Conservation (phyloP, 2,329 filamentous ascomycete genomes). For the Penicillium decumbens region DNA sequence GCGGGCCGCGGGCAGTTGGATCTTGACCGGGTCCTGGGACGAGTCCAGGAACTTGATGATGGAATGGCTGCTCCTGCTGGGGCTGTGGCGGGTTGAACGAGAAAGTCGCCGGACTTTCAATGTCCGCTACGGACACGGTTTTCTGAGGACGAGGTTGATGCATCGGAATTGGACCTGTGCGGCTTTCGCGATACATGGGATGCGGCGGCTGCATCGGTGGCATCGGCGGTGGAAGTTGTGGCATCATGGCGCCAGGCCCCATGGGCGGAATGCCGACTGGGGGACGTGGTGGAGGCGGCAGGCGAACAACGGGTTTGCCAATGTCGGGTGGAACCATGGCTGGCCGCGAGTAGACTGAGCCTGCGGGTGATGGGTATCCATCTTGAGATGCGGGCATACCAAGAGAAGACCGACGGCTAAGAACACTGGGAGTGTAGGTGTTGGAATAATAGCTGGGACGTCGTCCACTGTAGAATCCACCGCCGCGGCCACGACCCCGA, state of each 20-base stretch:
- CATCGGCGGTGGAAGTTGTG: slow-evolving; percentile 11
- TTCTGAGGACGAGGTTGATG: slow-evolving; percentile 95
- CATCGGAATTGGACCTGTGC: slow-evolving; percentile 64
- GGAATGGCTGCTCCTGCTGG: slow-evolving; percentile 78
- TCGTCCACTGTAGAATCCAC: slow-evolving; percentile 63
- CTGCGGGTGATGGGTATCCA: slow-evolving; percentile 72
- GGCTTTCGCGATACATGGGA: slow-evolving; percentile 57
- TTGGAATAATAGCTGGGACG: slow-evolving; percentile 67
- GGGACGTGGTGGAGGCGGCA: slow-evolving; percentile 60
- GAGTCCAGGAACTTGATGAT: slow-evolving; percentile 84
- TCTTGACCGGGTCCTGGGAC: slow-evolving; percentile 56
- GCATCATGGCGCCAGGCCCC: slow-evolving; percentile 16
- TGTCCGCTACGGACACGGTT: slow-evolving; percentile 84
- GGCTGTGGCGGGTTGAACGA: slow-evolving; percentile 57
- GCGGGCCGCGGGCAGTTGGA: slow-evolving; percentile 57
- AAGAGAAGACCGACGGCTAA: slow-evolving; percentile 80
- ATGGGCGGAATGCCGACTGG: slow-evolving; percentile 24
- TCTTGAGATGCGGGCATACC: slow-evolving; percentile 66
- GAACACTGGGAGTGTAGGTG: slow-evolving; percentile 81
- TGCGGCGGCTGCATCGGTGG: slow-evolving; percentile 51
- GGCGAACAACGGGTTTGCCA: slow-evolving; percentile 69
- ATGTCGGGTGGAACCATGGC: slow-evolving; percentile 57
- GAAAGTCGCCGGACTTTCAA: slow-evolving; percentile 72
- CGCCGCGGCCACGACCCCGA: slow-evolving; percentile 65
- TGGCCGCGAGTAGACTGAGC: slow-evolving; percentile 68